Base-by-base conservation (phyloP, 495 filamentous ascomycete species). In the Tuber calosporum region DNA sequence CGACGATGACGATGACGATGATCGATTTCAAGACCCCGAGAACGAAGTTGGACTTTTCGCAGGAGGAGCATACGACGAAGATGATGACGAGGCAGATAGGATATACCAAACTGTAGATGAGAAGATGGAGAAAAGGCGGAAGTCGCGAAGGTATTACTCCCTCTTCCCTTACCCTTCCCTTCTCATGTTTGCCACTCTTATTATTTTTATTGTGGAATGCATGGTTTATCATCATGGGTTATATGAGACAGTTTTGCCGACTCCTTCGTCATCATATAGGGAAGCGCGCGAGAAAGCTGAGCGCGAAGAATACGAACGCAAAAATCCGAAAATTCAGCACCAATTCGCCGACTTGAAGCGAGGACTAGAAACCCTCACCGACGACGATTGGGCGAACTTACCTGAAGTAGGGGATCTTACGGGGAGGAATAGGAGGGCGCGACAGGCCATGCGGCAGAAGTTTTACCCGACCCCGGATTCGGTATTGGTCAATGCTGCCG, bases 391-490 rank as follows among this genome's bases (percentile, higher is more conserved):
- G 95, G 93, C 93, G 62, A 94, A 89, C 74, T 85, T 99, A 40
- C 95, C 95, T 11, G 95, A 99, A 77, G 93, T 97, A 48, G 95
- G 95, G 72, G 95, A 99, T 82, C 87, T 98, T 73, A 99, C 95
- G 0, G 94, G 96, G 68, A 94, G 92, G 82, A 96, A 97, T 73
- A 87, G 93, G 82, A 85, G 96, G 72, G 89, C 88, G 70, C 92
- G 93, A 72, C 90, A 96, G 82, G 92, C 92, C 72, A 85, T 90
- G 70, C 87, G 91, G 69, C 88, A 96, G 77, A 88, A 93, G 68
- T 97, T 96, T 83, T 99, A 99, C 81, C 96, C 93, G 20, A 95
- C 98, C 8, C 95, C 95, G 2, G 95, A 99, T 83, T 97, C 93
- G 76, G 96, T 99, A 40, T 89, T 99, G 72, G 92, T 93, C 15